Evolutionary conservation across 805 yeast genomes (phyloP), one percentile per base, ranked within the genome.

Genomic region (Kregervanrija delftensis): DNA sequence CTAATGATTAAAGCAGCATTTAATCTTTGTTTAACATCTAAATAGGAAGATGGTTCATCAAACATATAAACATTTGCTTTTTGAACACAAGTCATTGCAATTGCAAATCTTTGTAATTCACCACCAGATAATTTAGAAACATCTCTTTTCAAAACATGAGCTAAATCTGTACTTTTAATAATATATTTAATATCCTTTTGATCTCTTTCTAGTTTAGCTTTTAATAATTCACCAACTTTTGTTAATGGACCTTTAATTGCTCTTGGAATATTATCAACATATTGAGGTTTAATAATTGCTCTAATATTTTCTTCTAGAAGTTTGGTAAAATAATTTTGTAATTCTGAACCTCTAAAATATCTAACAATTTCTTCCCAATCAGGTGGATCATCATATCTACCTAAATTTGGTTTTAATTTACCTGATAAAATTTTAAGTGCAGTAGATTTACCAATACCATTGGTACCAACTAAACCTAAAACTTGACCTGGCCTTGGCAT

Each of bases 401-500:
- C 99, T 65, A 93, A 72, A 63, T 93, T 93, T 55, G 99, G 99
- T 68, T 89, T 93, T 67, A 90, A 95, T 68, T 91, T 93, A 61
- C 98, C 99, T 13, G 97, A 95, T 55, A 93, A 77, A 60, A 93
- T 90, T 71, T 93, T 93, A 63, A 93, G 76, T 8, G 99, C 99
- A 14, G 99, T 93, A 11, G 96, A 86, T 65, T 93, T 93, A 60
- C 99, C 99, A 61, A 93, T 93, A 89, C 99, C 99, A 73, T 93
- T 93, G 49, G 97, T 87, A 60, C 99, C 99, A 42, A 93, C 99
- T 55, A 93, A 77, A 55, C 99, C 99, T 53, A 93, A 74, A 30
- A 93, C 99, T 71, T 93, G 99, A 49, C 98, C 98, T 2, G 99
- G 98, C 70, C 99, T 86, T 51, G 99, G 99, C 46, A 96, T 90